Evolutionary conservation across 352 stramenopile genomes (phyloP).

Genomic region (Pythium volutum): DNA sequence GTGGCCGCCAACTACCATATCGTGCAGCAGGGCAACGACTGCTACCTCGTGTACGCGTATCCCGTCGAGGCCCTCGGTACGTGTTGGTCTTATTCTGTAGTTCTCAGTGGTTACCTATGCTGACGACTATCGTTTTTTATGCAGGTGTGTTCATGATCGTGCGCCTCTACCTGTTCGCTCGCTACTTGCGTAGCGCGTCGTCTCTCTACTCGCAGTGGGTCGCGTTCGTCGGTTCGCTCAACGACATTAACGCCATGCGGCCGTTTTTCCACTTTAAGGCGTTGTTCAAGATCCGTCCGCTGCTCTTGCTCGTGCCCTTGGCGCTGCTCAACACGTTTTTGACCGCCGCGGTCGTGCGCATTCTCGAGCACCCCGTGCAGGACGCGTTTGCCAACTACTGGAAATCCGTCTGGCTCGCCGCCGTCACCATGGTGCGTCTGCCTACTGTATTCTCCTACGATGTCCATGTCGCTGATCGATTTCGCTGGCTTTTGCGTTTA

Average conservation of each 20-base stretch:
- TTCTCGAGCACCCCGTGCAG: conserved; percentile 65
- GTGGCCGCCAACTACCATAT: conserved; percentile 27
- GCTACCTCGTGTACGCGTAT: conserved; percentile 68
- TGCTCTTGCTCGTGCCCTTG: conserved; percentile 57
- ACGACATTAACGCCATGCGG: conserved; percentile 75
- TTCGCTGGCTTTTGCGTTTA: conserved; percentile 13
- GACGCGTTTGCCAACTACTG: conserved; percentile 64
- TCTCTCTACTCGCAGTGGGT: conserved; percentile 75
- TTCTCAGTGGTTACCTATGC: not conserved
- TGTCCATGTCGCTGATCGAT: not conserved
- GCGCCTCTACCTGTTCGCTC: conserved; percentile 59
- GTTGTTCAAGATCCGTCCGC: conserved; percentile 66
- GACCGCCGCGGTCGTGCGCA: conserved; percentile 67
- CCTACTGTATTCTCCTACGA: no score
- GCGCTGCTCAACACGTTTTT: conserved; percentile 56
- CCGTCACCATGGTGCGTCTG: conserved; percentile 58
- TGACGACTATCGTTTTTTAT: not conserved
- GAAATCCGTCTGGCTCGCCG: conserved; percentile 67
- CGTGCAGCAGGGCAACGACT: conserved; percentile 31
- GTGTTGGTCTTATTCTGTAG: not conserved
- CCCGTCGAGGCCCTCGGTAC: conserved; percentile 56
- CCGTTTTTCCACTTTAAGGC: conserved; percentile 81
- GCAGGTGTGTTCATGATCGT: conserved; percentile 62
- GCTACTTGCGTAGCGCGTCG: conserved; percentile 69
- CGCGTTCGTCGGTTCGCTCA: conserved; percentile 62